Conservation (phyloP, 1,284 basidiomycete species). For the Melanopsichium pennsylvanicum region DNA sequence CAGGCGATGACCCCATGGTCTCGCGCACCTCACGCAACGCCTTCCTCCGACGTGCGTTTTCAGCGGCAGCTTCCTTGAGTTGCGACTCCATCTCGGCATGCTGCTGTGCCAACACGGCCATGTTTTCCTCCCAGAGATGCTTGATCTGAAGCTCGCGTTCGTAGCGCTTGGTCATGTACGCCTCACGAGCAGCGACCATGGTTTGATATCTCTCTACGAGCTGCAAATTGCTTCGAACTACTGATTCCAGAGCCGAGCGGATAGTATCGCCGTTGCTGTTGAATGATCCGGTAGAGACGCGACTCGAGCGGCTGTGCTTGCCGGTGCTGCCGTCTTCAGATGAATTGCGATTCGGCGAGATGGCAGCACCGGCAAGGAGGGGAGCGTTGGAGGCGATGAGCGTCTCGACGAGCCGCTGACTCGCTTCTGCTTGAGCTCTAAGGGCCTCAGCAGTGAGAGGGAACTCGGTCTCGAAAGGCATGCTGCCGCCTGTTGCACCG, state of each 20-base stretch:
- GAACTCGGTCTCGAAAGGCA: slow-evolving; percentile 45
- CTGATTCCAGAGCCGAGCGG: slow-evolving; percentile 28
- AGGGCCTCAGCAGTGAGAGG: slow-evolving; percentile 44
- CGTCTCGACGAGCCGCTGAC: slow-evolving; percentile 38
- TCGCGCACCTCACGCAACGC: slow-evolving; percentile 58
- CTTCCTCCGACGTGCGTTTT: slow-evolving; percentile 68
- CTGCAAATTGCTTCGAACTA: slow-evolving; percentile 44
- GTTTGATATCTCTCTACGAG: slow-evolving; percentile 76
- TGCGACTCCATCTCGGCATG: slow-evolving; percentile 80
- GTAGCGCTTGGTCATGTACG: slow-evolving; percentile 73
- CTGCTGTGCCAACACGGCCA: slow-evolving; percentile 83
- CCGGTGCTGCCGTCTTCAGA: slow-evolving; percentile 21
- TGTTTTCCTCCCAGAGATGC: slow-evolving; percentile 87
- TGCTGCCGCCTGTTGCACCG: slow-evolving; percentile 11
- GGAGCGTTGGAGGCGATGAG: slow-evolving; percentile 11
- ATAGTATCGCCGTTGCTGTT: slow-evolving; percentile 24
- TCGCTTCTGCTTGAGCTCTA: slow-evolving; percentile 43
- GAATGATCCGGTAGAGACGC: slow-evolving; percentile 48
- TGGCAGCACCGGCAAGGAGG: not conserved
- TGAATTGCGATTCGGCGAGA: slow-evolving; percentile 5
- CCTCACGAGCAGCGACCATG: slow-evolving; percentile 82
- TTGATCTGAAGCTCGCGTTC: slow-evolving; percentile 77
- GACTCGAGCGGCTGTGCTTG: slow-evolving; percentile 72
- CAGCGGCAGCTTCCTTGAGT: slow-evolving; percentile 70
- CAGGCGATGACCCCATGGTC: slow-evolving; percentile 65